These are phyloP conservation scores for Naganishia sp. DNA, from an alignment of 1,284 basidiomycete genomes.

Conservation along the genomic window DNA sequence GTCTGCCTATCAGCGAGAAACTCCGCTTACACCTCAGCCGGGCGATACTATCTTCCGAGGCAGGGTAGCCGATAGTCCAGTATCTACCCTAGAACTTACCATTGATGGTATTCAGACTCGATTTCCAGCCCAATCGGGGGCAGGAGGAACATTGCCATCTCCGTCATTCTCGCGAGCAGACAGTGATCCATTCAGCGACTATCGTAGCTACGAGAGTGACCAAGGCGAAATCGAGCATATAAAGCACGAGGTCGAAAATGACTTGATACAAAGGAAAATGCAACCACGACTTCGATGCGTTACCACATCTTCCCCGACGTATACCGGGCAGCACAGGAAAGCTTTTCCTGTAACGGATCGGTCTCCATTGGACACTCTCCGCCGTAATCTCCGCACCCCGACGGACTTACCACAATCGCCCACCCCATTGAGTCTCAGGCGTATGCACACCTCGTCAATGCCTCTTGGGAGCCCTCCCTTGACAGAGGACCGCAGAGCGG, in stretches of 20 bases:
- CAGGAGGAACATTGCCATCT: not conserved
- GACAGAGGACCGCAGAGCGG: too few relatives aligned
- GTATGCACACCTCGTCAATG: not conserved
- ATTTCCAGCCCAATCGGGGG: not conserved
- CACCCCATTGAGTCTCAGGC: not conserved
- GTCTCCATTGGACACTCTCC: slow-evolving; percentile 13
- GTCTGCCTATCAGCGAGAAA: slow-evolving; percentile 20
- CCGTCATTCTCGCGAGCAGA: not conserved
- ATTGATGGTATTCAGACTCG: slow-evolving; percentile 3
- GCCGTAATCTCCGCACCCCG: not conserved
- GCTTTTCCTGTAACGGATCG: not conserved
- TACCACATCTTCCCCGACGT: not conserved
- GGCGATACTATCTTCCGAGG: slow-evolving; percentile 19
- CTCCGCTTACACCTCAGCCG: too few relatives aligned
- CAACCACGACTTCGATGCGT: not conserved
- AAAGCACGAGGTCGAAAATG: not conserved
- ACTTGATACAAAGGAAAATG: too few relatives aligned
- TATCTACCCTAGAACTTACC: slow-evolving; percentile 3
- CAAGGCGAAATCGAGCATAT: not conserved
- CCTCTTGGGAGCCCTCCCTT: too few relatives aligned
- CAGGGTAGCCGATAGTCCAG: slow-evolving; percentile 10
- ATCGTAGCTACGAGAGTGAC: slow-evolving; percentile 24
- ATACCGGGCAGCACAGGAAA: not conserved
- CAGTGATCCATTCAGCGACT: slow-evolving; percentile 25
- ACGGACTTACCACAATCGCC: slow-evolving; percentile 11